Evolutionary conservation across 208 protist genomes (phyloP), one percentile per base, ranked within the genome.

Genomic region (Entamoeba dispar): DNA sequence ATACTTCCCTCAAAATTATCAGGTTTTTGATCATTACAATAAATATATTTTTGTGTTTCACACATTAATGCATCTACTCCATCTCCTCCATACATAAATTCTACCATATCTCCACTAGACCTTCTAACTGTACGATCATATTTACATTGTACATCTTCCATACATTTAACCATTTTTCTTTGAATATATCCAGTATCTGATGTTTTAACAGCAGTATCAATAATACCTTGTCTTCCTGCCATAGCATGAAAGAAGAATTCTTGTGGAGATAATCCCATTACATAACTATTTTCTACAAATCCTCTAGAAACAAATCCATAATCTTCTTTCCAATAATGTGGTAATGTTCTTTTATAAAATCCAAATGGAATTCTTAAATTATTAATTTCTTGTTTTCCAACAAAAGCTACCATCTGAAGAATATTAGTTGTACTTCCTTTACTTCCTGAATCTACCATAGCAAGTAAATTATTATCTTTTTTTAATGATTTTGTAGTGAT

Each of bases 231-330:
- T 57, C 98, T 92, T 92, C 99, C 98, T 92, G 98, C 98, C 98
- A 99, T 99, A 49, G 98, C 98, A 95, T 99, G 99, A 96, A 99
- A 99, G 96, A 98, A 99, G 94, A 99, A 99, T 96, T 99, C 98
- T 94, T 97, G 96, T 49, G 98, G 98, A 47, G 97, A 99, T 43
- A 99, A 96, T 27, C 99, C 98, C 17, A 77, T 3, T 0, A 95
- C 95, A 96, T 99, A 99, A 10, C 97, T 98, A 94, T 99, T 99
- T 49, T 97, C 97, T 51, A 99, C 98, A 96, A 99, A 99, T 50
- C 99, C 99, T 69, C 97, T 94, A 15, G 96, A 97, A 61, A 98
- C 98, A 43, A 98, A 97, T 34, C 98, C 98, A 93, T 98, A 98
- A 94, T 99, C 98, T 95, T 99, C 98, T 92, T 99, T 97, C 91